Evolutionary conservation across 805 yeast genomes (phyloP), one percentile per base, ranked within the genome.

Genomic region (Allodekkera sacchari): DNA sequence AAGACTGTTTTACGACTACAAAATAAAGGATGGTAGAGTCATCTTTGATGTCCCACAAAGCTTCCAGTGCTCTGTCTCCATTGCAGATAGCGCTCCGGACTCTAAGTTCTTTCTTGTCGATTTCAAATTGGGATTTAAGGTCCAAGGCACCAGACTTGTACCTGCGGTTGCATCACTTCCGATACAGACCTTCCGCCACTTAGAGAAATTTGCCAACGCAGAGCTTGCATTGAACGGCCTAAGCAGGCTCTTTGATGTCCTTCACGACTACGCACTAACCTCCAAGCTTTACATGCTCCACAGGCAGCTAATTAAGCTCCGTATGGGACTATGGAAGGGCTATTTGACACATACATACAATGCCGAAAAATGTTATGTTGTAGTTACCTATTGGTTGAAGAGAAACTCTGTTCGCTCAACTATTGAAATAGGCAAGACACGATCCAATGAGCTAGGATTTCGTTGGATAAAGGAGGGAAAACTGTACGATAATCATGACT

Each of bases 101-200:
- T 71, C 85, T 0, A 85, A 85, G 11, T 78, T 82, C 44, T 83
- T 77, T 48, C 66, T 85, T 37, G 81, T 89, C 14, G 89, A 83
- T 50, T 80, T 87, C 54, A 66, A 73, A 34, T 70, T 87, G 34
- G 59, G 69, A 15, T 78, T 81, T 45, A 65, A 69, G 7, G 61
- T 67, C 18, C 58, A 57, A 23, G 53, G 55, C n/a, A 51, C 51
- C 25, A 34, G 45, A 19, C 39, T 59, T 2, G 36, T 52, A 11
- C 48, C 52, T 7, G 49, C 50, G 9, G 36, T 44, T 2, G 44
- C 52, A 5, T 39, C 52, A 10, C 42, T 52, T 12, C 64, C 67
- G 1, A 37, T 43, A 2, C 40, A 39, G 5, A 54, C 64, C 5
- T 53, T 55, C 31, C 52, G 51, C 10, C 66, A 64, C 34, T 47